Evolutionary conservation across 768 basidiomycete species (phyloP).

Genomic region (Terana coerulea): DNA sequence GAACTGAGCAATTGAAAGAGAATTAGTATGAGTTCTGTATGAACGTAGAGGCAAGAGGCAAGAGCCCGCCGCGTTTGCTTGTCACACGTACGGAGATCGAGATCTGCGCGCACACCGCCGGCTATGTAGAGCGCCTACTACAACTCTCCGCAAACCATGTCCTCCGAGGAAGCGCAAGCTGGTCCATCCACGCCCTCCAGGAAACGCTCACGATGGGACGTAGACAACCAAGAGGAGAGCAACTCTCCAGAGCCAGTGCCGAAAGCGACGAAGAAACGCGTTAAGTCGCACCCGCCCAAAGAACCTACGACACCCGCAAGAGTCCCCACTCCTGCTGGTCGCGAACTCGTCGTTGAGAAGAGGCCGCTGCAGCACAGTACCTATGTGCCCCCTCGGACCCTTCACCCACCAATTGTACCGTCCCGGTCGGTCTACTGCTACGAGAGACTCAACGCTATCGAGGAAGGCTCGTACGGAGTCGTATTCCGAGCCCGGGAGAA

Average conservation of each 20-base stretch:
- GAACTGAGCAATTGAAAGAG: no score
- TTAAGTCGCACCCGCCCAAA: slow-evolving; percentile 39
- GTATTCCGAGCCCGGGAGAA: slow-evolving; percentile 97
- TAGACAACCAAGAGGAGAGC: slow-evolving; percentile 42
- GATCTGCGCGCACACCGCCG: neutral
- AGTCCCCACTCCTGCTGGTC: slow-evolving; percentile 15
- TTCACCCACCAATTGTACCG: slow-evolving; percentile 75
- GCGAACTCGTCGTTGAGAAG: slow-evolving; percentile 12
- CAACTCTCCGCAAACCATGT: slow-evolving; percentile 7
- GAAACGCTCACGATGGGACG: slow-evolving; percentile 77
- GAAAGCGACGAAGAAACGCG: slow-evolving; percentile 50
- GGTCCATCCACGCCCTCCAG: slow-evolving; percentile 54
- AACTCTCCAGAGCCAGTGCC: slow-evolving; percentile 27
- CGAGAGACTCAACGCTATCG: slow-evolving; percentile 94
- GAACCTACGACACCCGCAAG: slow-evolving; percentile 17
- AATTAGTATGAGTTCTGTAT: no score
- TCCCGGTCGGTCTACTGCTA: slow-evolving; percentile 94
- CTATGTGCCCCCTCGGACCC: slow-evolving; percentile 71
- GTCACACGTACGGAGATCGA: neutral
- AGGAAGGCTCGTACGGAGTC: slow-evolving; percentile 97
- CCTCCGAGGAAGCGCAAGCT: slow-evolving; percentile 11
- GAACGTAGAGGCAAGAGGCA: no score
- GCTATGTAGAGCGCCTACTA: neutral
- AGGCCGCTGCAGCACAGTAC: slow-evolving; percentile 45
- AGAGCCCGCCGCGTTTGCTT: no score